Evolutionary conservation across 495 filamentous ascomycete genomes (phyloP), one percentile per base, ranked within the genome.

Genomic region (Penicillium daleae): DNA sequence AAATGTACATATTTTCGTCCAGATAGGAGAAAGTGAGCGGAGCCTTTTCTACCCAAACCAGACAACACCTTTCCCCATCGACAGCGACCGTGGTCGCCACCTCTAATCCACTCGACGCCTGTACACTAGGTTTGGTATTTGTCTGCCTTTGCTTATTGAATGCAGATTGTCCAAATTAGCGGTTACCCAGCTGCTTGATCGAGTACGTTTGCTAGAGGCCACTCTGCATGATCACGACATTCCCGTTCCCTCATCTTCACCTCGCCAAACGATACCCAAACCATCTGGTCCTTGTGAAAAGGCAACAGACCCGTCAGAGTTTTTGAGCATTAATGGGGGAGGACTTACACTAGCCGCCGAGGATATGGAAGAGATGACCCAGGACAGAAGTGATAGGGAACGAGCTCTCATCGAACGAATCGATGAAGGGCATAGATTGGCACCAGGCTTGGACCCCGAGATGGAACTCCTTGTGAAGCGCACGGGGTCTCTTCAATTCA

Each of bases 401-500:
- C 24, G 17, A 17, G 49, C 49, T n/a, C 29, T 51, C 0, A 51
- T 51, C 24, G 24, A 51, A 17, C 49, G 49, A 1, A 51, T 60
- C 12, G 58, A 60, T 21, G 19, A 39, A 9, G 32, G 58, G 9
- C 53, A 39, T 39, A 8, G 15, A 1, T 35, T 54, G 24, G 51
- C 58, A 12, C 46, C 58, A 6, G 58, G 58, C 1, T 21, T 60
- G 8, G 58, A 60, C 24, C 58, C 58, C 9, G 58, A 60, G 26
- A 60, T 60, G 17, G 58, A 60, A 13, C 48, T 60, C 9, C 58
- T 60, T 26, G 58, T 60, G 19, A 60, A 60, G 26, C 42, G 58
- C 27, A 61, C 66, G 44, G 68, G 68, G 6, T 61, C 58, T 24
- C 60, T 71, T n/a, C 68, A 68, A 33, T 62, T 71, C 31, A 63